phyloP scores from a whole-genome alignment of 2,329 filamentous ascomycete species.

The Knufia petricola region DNA sequence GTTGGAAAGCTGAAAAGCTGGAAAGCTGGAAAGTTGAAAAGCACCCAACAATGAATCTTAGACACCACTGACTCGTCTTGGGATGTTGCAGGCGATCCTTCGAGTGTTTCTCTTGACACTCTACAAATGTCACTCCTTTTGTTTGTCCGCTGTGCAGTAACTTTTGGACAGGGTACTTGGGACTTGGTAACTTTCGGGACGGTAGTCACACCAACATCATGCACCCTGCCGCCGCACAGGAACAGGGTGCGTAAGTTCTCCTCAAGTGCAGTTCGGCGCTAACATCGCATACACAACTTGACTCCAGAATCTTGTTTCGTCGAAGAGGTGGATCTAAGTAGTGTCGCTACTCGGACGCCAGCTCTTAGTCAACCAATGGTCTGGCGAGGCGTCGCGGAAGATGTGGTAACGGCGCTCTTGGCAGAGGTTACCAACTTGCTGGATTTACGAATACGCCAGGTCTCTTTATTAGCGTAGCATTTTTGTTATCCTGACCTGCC shows the following conservation, averaged over 20 bases:
- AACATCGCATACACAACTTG: background rate
- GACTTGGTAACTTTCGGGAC: too few species aligned
- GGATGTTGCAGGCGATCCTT: background rate
- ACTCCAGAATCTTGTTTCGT: too few species aligned
- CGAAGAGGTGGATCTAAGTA: too few species aligned
- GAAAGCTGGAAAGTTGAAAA: background rate
- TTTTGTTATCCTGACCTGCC: too few species aligned
- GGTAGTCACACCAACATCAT: background rate
- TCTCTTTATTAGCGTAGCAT: too few species aligned
- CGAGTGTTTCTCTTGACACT: background rate
- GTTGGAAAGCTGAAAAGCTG: background rate
- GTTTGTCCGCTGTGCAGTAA: background rate
- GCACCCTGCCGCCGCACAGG: background rate
- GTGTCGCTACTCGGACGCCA: too few species aligned
- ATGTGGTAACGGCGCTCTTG: too few species aligned
- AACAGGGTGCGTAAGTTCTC: background rate
- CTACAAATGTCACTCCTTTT: background rate
- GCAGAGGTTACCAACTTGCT: too few species aligned
- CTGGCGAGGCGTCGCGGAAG: too few species aligned
- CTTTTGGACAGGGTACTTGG: background rate
- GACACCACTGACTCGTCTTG: background rate
- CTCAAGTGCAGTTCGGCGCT: background rate
- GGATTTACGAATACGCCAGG: too few species aligned
- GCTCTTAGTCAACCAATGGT: too few species aligned
- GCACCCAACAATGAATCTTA: background rate